Evolutionary conservation across 768 basidiomycete genomes (phyloP), one percentile per base, ranked within the genome.

Genomic region (Termitomyces sp.): DNA sequence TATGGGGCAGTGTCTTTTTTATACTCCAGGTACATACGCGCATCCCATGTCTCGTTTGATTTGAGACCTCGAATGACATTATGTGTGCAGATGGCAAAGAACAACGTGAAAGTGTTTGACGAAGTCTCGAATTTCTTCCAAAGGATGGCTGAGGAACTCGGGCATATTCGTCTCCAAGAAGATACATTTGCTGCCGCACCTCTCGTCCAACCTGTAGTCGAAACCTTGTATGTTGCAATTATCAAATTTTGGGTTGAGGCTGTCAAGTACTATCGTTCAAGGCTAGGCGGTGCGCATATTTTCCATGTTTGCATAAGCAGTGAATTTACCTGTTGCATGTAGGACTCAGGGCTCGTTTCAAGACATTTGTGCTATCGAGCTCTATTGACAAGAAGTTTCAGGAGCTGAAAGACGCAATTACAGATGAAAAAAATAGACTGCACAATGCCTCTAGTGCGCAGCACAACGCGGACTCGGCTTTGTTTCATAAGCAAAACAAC

Each of bases 221-320:
- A 63, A 24, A 42, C 36, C 18, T 12, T 63, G 18, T 63, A 63
- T 46, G 12, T 15, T 45, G 46, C 62, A 8, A 63, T 63, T 7
- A 20, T 63, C 2, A 24, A 59, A 13, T 63, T 63, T 22, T 63
- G 62, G 62, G 58, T 59, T 13, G 33, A 55, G 28, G 62, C 58
- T 11, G 58, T 58, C 1, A 60, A 57, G 20, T 51, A 63, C 24
- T 63, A 59, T 44, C 55, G 44, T 9, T 44, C 50, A 13, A 63
- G 39, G 32, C 20, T 46, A 28, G 35, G 55, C 15, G 58, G 59
- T 59, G 39, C 35, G 32, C 16, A 45, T 22, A 22, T 5, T 22
- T 12, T 22, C 16, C 7, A 22, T 24, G 45, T n/a, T 22, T 46
- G 22, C 22, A 46, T 13, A 24, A 2, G 20, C 45, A 46, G 4